Evolutionary conservation across 345 rosid genomes (phyloP).

Genomic region (Eucalyptus marginata): DNA sequence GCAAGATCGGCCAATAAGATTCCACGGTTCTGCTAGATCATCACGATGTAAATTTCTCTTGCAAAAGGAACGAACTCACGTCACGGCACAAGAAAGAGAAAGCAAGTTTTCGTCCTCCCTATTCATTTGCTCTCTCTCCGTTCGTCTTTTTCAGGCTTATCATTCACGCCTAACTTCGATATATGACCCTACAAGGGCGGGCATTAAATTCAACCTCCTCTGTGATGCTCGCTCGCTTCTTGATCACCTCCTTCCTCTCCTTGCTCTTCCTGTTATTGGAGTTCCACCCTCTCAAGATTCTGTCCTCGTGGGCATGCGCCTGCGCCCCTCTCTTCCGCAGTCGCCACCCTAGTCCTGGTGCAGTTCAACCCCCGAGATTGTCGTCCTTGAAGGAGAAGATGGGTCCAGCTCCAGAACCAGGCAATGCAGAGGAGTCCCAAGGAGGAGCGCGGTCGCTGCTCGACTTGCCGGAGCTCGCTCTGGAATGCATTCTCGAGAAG

Average conservation of each 20-base stretch:
- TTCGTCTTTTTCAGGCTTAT: neutral
- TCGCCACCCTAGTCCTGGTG: conserved; percentile 25
- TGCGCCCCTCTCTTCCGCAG: conserved; percentile 3
- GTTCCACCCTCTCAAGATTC: conserved; percentile 28
- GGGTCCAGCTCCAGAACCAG: neutral
- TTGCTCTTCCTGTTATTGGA: conserved; percentile 35
- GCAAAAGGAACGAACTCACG: neutral
- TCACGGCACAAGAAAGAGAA: neutral
- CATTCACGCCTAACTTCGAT: conserved; percentile 6
- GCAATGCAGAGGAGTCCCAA: neutral
- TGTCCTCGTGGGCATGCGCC: conserved; percentile 33
- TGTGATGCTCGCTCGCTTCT: conserved; percentile 49
- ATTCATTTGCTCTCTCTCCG: neutral
- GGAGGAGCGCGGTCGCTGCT: conserved; percentile 12
- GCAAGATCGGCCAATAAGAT: neutral
- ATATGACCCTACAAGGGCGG: conserved; percentile 3
- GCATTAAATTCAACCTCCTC: neutral
- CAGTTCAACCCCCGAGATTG: conserved; percentile 5
- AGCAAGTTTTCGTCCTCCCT: neutral
- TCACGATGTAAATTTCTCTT: neutral
- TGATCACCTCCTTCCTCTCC: conserved; percentile 48
- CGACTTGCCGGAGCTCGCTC: conserved; percentile 72
- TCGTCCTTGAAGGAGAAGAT: conserved; percentile 8
- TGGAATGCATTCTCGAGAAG: conserved; percentile 63
- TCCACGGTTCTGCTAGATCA: neutral